Base-by-base conservation (phyloP, 257 asterid species). In the Solanum lycopersicoides region DNA sequence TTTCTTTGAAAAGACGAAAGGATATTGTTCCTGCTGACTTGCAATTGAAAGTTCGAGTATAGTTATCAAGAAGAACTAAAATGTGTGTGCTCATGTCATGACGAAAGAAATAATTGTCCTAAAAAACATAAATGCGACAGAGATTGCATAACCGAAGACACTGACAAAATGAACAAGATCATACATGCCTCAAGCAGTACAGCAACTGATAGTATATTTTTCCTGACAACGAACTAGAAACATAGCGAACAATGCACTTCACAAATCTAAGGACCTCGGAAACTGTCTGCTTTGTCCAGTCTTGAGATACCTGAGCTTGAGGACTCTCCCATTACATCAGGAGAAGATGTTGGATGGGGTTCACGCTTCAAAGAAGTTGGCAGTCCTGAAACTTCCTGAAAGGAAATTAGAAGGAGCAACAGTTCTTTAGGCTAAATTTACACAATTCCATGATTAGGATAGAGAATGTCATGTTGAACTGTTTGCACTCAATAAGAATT, bases 321-420 rank as follows among this genome's bases (percentile, higher is more conserved):
- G 23, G 98, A 93, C 87, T 95, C 98, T 68, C 98, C 98, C 94
- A 90, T 90, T 37, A 89, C 89, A 74, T 94, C 97, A 75, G 95
- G 92, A 75, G 95, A 68, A 89, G 93, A 83, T 75, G 92, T 88
- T 39, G 91, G 71, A 56, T 90, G 93, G 47, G 94, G 25, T 42
- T 95, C 94, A 88, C 94, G 92, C 94, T 93, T 95, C 91, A 96
- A 82, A 66, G 94, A 88, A 85, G 95, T 93, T 11, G 96, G 98
- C 91, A 96, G 80, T 68, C 98, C 98, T 15, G 99, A 95, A 41
- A 93, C 92, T 91, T 94, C 98, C 98, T 95, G 97, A 53, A 88
- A 50, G 76, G 82, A 18, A n/a, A 42, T 72, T 63, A 50, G 73
- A 45, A 76, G 87, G 45, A 68, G 12, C 5, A 53, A 72, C 83